Percentiles rank a stretch among this genome's conserved stretches.
phyloP scores from a whole-genome alignment of 768 basidiomycete genomes.

The Hirschioporus abietinus region DNA sequence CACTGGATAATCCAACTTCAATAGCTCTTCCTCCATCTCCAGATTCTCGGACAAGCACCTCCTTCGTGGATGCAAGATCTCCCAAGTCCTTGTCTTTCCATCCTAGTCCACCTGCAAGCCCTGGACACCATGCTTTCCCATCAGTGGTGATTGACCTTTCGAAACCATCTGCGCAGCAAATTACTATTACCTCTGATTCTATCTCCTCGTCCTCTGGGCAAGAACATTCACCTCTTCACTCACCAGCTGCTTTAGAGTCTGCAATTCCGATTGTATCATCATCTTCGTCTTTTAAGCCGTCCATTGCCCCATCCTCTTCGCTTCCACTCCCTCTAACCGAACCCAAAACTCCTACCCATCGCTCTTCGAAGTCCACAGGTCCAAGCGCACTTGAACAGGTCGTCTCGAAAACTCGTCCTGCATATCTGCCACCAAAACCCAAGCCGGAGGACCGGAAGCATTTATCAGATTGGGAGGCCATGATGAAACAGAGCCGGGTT shows the following conservation, averaged over 20 bases:
- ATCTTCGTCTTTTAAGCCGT: slow-evolving; percentile 12
- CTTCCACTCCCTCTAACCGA: slow-evolving; percentile 11
- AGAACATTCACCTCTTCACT: slow-evolving; percentile 9
- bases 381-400: slow-evolving; percentile 75
- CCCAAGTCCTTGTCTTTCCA: background rate
- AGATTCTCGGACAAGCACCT: background rate
- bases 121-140: slow-evolving; percentile 28
- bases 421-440: slow-evolving; percentile 79
- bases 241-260: slow-evolving; percentile 10
- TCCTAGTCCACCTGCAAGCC: background rate
- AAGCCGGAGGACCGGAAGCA: slow-evolving; percentile 77
- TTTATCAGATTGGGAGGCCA: slow-evolving; percentile 77
- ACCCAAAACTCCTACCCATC: slow-evolving; percentile 31
- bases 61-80: background rate
- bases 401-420: slow-evolving; percentile 77
- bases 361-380: slow-evolving; percentile 48
- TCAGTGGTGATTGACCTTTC: slow-evolving; percentile 41
- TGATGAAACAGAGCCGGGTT: slow-evolving; percentile 78
- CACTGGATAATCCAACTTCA: background rate
- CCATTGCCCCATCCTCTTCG: slow-evolving; percentile 16
- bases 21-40: slow-evolving; percentile 8
- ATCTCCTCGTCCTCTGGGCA: slow-evolving; percentile 13
- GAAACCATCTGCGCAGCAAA: slow-evolving; percentile 26
- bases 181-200: slow-evolving; percentile 18
- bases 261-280: slow-evolving; percentile 18